Percentiles rank a stretch among this genome's conserved stretches.
Conservation (phyloP, 75 land plant species). For the Pinus albicaulis region DNA sequence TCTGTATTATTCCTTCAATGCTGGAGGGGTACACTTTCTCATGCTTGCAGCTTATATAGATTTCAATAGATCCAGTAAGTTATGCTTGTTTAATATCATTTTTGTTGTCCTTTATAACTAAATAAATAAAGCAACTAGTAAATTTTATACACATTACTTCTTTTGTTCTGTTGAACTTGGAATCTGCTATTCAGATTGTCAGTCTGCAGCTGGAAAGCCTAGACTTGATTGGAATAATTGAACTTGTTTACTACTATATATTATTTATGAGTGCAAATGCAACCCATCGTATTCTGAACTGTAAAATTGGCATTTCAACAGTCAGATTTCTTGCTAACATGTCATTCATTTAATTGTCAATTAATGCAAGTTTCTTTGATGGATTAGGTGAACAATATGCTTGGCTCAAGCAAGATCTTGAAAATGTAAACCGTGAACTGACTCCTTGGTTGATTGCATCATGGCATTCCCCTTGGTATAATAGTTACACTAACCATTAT, state of each 20-base stretch:
- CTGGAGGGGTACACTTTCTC: constrained; percentile 43
- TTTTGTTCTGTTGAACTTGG: too few species aligned
- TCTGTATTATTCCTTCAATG: constrained; percentile 48
- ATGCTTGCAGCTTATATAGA: constrained; percentile 45
- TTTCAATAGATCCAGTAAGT: constrained; percentile 37
- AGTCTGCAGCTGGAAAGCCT: background rate
- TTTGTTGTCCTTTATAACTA: background rate
- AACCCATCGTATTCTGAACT: background rate
- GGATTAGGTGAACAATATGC: constrained; percentile 36
- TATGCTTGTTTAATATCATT: background rate
- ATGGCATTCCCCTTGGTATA: constrained; percentile 47
- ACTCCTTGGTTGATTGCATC: constrained; percentile 45
- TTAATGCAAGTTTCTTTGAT: background rate
- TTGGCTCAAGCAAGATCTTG: constrained; percentile 37
- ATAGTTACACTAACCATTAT: constrained; percentile 39
- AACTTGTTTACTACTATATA: background rate
- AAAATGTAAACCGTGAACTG: constrained; percentile 26
- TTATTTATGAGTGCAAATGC: background rate
- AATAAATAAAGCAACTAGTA: too few species aligned
- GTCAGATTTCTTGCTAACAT: background rate
- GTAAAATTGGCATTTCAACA: background rate
- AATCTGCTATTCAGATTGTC: too few species aligned
- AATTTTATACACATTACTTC: too few species aligned
- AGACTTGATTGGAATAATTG: background rate
- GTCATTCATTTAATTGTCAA: background rate